Evolutionary conservation across 176 grass and related monocot species (phyloP).

Genomic region (Phoenix roebelenii): DNA sequence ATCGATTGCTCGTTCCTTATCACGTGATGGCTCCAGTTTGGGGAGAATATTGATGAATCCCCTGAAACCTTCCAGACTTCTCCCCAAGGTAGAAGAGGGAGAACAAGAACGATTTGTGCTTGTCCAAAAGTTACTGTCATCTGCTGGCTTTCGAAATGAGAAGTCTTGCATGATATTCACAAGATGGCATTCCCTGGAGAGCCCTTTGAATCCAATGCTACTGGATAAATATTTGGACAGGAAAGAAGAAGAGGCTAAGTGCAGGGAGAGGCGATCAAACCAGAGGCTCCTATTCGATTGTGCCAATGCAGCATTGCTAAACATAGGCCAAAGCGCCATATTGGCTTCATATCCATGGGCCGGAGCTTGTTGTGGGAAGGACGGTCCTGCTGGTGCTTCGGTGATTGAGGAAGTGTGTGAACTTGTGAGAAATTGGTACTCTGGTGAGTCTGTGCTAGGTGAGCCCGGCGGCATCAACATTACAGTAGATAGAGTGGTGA

Average conservation of each 20-base stretch:
- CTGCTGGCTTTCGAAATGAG: slow-evolving; percentile 37
- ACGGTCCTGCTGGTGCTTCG: slow-evolving; percentile 10
- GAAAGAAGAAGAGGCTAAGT: slow-evolving; percentile 28
- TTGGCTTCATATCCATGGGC: slow-evolving; percentile 51
- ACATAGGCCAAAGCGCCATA: slow-evolving; percentile 35
- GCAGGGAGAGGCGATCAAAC: slow-evolving; percentile 24
- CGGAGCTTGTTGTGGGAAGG: slow-evolving; percentile 10
- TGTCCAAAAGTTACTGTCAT: slow-evolving; percentile 52
- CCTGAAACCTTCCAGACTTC: slow-evolving; percentile 55
- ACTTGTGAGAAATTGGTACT: slow-evolving; percentile 57
- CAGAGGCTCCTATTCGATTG: slow-evolving; percentile 66
- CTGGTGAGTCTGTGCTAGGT: slow-evolving; percentile 31
- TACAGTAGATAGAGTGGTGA: slow-evolving; percentile 58
- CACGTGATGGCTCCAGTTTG: slow-evolving; percentile 38
- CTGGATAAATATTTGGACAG: slow-evolving; percentile 35
- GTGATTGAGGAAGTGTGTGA: slow-evolving; percentile 50
- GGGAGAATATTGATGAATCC: slow-evolving; percentile 67
- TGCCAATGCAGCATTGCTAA: slow-evolving; percentile 55
- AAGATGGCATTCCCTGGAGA: slow-evolving; percentile 31
- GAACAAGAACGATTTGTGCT: slow-evolving; percentile 57
- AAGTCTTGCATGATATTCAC: background rate
- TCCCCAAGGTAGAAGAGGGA: slow-evolving; percentile 67
- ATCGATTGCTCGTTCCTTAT: slow-evolving; percentile 63
- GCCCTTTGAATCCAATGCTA: slow-evolving; percentile 44
- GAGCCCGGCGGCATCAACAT: slow-evolving; percentile 29